Conservation (phyloP, 345 rosid species). For the Clausena lansium region DNA sequence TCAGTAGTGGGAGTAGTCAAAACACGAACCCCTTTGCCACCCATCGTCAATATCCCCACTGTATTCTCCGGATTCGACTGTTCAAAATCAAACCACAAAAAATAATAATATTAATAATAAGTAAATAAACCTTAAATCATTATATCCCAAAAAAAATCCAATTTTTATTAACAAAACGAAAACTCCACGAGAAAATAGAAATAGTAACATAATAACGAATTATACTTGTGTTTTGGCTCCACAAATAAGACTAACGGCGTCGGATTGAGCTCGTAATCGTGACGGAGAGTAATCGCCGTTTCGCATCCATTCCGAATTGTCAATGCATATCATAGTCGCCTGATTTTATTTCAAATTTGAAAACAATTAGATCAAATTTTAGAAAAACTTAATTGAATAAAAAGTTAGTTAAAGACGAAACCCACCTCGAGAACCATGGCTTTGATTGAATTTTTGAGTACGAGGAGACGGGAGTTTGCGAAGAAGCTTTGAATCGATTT, state of each 20-base stretch:
- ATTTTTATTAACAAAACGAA: constrained; percentile 10
- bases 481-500: neutral
- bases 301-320: constrained; percentile 90
- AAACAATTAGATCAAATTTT: neutral
- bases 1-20: constrained; percentile 76
- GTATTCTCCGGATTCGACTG: constrained; percentile 89
- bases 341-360: constrained; percentile 19
- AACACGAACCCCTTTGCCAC: constrained; percentile 81
- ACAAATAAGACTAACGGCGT: constrained; percentile 70
- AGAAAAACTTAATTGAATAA: no score
- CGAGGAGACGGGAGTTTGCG: neutral
- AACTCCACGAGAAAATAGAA: neutral
- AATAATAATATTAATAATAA: neutral
- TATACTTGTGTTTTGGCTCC: constrained; percentile 80
- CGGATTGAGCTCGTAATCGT: constrained; percentile 71
- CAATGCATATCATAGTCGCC: constrained; percentile 89
- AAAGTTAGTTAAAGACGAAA: neutral
- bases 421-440: constrained; percentile 78
- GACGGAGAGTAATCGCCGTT: constrained; percentile 77
- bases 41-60: constrained; percentile 78
- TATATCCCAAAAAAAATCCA: neutral
- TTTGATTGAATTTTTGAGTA: neutral
- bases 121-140: neutral
- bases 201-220: neutral
- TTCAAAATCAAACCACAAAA: neutral